These are phyloP conservation scores for Euclidium syriacum DNA, from an alignment of 345 rosid genomes.

Conservation along the genomic window DNA sequence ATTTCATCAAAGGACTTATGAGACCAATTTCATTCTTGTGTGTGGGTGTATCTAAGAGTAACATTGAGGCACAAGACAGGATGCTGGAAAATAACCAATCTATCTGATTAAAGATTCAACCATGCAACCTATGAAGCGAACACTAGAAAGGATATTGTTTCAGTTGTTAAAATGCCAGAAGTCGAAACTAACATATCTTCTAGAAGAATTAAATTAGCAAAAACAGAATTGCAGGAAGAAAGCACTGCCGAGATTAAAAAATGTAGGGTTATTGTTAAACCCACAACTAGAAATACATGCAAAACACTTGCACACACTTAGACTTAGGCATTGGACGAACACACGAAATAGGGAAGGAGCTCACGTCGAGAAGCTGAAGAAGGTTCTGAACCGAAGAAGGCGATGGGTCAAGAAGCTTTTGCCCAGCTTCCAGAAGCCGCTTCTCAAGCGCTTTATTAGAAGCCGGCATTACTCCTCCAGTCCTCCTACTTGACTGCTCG, in stretches of 20 bases:
- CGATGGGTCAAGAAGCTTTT: conserved; percentile 56
- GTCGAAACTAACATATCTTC: no score
- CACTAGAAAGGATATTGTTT: no score
- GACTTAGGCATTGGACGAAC: conserved; percentile 1
- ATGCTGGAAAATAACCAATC: background rate
- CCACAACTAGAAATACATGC: conserved; percentile 2
- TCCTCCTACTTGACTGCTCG: background rate
- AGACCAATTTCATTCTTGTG: background rate
- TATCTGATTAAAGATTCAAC: background rate
- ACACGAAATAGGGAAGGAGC: conserved; percentile 19
- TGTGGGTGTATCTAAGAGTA: background rate
- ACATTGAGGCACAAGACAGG: background rate
- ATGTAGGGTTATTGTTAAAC: background rate
- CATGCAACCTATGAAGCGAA: background rate
- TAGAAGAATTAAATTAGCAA: conserved; percentile 11
- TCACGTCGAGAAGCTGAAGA: conserved; percentile 78
- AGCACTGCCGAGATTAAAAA: background rate
- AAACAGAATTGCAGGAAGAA: background rate
- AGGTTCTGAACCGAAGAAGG: conserved; percentile 66
- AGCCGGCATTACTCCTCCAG: conserved; percentile 39
- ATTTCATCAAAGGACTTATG: no score
- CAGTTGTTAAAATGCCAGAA: no score
- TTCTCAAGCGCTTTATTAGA: conserved; percentile 60
- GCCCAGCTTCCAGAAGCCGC: conserved; percentile 69
- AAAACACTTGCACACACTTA: conserved; percentile 17